A percentile compares a stretch with the other conserved stretches of the same genome.
Conservation (phyloP, 805 yeast species). For the Pichia thaimueangensis region DNA sequence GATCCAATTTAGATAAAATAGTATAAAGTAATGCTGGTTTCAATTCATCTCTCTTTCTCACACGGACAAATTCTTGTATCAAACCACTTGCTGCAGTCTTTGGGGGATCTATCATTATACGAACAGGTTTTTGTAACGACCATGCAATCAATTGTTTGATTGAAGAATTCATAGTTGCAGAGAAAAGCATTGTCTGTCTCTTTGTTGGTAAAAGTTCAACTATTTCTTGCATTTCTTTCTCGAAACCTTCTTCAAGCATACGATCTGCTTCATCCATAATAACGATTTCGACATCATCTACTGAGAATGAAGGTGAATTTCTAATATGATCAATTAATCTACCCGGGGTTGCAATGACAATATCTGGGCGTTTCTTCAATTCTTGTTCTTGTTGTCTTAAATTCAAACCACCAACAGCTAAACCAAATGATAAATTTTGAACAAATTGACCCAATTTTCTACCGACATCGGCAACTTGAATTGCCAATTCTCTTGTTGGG, state of each 20-base stretch:
- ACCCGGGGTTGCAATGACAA: slow-evolving; percentile 98
- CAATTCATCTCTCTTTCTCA: slow-evolving; percentile 78
- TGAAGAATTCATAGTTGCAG: slow-evolving; percentile 96
- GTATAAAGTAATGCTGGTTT: slow-evolving; percentile 80
- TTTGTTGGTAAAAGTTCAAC: slow-evolving; percentile 79
- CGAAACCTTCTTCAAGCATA: slow-evolving; percentile 99
- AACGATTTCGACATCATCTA: slow-evolving; percentile 85
- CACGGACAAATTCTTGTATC: slow-evolving; percentile 89
- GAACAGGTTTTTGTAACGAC: slow-evolving; percentile 83
- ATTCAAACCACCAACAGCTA: slow-evolving; percentile 97
- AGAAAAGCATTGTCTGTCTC: slow-evolving; percentile 89
- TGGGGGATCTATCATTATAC: slow-evolving; percentile 95
- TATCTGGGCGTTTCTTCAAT: slow-evolving; percentile 85
- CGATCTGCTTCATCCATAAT: slow-evolving; percentile 98
- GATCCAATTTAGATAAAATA: slow-evolving; percentile 60
- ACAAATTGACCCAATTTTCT: slow-evolving; percentile 74
- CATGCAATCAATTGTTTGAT: slow-evolving; percentile 83
- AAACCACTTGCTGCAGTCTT: slow-evolving; percentile 89
- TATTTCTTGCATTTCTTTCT: slow-evolving; percentile 87
- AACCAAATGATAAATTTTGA: slow-evolving; percentile 72
- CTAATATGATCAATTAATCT: slow-evolving; percentile 94
- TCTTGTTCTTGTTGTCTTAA: slow-evolving; percentile 94
- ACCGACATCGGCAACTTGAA: slow-evolving; percentile 94
- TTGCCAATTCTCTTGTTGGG: slow-evolving; percentile 97
- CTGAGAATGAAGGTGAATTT: slow-evolving; percentile 87